phyloP scores from a whole-genome alignment of 2,329 filamentous ascomycete species.

The Neofusicoccum ribis region DNA sequence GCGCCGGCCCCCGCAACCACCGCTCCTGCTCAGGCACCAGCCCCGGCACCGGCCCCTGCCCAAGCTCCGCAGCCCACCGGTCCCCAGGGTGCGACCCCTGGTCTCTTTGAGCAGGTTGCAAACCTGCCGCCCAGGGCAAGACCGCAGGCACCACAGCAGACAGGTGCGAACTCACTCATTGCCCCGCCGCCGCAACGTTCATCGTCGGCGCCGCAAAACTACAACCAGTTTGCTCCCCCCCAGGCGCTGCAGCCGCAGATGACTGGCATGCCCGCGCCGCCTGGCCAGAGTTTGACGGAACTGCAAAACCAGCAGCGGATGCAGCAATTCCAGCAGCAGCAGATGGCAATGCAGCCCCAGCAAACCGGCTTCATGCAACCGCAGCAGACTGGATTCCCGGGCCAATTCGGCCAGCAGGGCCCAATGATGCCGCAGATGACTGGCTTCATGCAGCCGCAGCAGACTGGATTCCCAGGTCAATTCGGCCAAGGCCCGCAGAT shows the following conservation, averaged over 20 bases:
- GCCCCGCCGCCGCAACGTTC: conserved; percentile 78
- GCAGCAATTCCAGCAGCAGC: conserved; percentile 34
- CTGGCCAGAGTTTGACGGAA: conserved; percentile 75
- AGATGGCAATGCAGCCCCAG: conserved; percentile 31
- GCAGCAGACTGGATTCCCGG: conserved; percentile 28
- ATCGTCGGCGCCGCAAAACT: conserved; percentile 80
- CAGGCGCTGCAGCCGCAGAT: conserved; percentile 79
- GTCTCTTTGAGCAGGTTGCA: conserved; percentile 27
- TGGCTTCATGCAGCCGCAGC: conserved; percentile 51
- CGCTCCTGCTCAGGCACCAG: conserved; percentile 36
- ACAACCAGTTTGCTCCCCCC: conserved; percentile 68
- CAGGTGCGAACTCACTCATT: conserved; percentile 63
- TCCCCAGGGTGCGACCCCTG: conserved; percentile 24
- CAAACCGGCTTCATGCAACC: conserved; percentile 44
- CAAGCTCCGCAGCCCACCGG: conserved; percentile 27
- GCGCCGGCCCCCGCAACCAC: conserved; percentile 45
- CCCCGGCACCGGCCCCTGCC: conserved; percentile 38
- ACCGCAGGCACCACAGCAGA: conserved; percentile 68
- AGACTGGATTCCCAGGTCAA: conserved; percentile 46
- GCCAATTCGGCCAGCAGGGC: conserved; percentile 25
- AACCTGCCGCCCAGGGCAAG: conserved; percentile 59
- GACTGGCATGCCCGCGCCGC: conserved; percentile 73
- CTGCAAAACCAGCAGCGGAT: conserved; percentile 52
- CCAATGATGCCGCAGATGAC: conserved; percentile 52
- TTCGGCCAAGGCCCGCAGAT: conserved; percentile 54